phyloP scores from a whole-genome alignment of 805 yeast genomes.

The Wickerhamiella occidentalis region DNA sequence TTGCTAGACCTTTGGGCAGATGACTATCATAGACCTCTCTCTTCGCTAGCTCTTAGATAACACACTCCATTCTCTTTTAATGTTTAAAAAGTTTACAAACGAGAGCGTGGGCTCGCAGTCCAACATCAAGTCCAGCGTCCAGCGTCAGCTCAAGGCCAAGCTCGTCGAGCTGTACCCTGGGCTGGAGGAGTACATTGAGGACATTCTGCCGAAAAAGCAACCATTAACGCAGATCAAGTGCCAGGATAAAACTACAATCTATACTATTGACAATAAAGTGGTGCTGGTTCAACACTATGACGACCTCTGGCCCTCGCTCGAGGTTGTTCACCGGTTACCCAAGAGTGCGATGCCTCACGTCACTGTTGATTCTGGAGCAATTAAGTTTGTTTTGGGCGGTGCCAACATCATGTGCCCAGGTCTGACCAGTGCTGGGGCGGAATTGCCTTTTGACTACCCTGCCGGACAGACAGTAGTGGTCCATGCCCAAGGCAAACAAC shows the following conservation, averaged over 20 bases:
- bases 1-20: background rate
- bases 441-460: slow-evolving; percentile 58
- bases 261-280: slow-evolving; percentile 59
- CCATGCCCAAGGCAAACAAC: slow-evolving; percentile 86
- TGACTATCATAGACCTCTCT: background rate
- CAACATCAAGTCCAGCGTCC: slow-evolving; percentile 88
- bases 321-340: slow-evolving; percentile 39
- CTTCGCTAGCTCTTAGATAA: background rate
- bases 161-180: slow-evolving; percentile 60
- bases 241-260: slow-evolving; percentile 76
- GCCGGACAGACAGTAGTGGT: slow-evolving; percentile 65
- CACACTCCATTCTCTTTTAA: background rate
- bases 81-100: slow-evolving; percentile 44
- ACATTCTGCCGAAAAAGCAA: slow-evolving; percentile 76
- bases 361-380: slow-evolving; percentile 91
- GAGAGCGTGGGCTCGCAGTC: slow-evolving; percentile 86
- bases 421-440: slow-evolving; percentile 71
- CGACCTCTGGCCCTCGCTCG: slow-evolving; percentile 62
- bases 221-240: slow-evolving; percentile 72
- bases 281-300: slow-evolving; percentile 72
- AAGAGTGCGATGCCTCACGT: slow-evolving; percentile 63
- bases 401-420: slow-evolving; percentile 98
- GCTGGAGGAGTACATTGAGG: slow-evolving; percentile 68
- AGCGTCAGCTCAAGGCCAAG: slow-evolving; percentile 69
- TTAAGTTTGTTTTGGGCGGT: slow-evolving; percentile 87